Evolutionary conservation across 108 stramenopile genomes (phyloP).

Genomic region (Fragilaria crotonensis): DNA sequence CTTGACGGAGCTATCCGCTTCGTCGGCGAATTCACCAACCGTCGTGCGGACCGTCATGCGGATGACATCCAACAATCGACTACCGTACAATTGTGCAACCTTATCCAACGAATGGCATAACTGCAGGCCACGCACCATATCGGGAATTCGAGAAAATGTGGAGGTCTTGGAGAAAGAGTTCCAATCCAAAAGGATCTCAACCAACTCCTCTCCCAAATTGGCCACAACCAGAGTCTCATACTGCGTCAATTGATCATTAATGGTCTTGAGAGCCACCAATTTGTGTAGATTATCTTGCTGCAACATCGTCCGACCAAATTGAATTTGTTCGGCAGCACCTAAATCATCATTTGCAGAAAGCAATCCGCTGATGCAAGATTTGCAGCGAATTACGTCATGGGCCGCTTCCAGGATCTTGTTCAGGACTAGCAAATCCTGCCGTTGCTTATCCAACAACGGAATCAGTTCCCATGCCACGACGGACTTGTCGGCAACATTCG

Average conservation of each 20-base stretch:
- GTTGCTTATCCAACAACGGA: constrained; percentile 40
- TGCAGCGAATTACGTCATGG: constrained; percentile 59
- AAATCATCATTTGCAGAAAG: constrained; percentile 65
- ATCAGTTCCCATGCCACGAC: constrained; percentile 50
- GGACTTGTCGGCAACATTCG: constrained; percentile 38
- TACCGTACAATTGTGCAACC: constrained; percentile 41
- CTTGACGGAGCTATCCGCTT: constrained; percentile 12
- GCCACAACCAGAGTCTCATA: constrained; percentile 77
- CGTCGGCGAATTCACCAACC: constrained; percentile 76
- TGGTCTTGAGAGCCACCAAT: constrained; percentile 47
- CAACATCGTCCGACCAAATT: constrained; percentile 52
- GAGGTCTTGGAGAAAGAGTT: constrained; percentile 19
- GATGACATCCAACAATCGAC: constrained; percentile 61
- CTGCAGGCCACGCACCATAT: constrained; percentile 47
- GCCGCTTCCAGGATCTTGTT: constrained; percentile 55
- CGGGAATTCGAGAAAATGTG: constrained; percentile 14
- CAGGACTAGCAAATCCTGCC: constrained; percentile 47
- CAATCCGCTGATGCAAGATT: constrained; percentile 57
- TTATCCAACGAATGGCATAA: constrained; percentile 32
- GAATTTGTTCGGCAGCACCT: constrained; percentile 69
- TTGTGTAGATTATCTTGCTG: constrained; percentile 24
- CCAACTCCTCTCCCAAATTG: constrained; percentile 67
- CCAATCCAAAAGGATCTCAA: constrained; percentile 80
- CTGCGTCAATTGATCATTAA: constrained; percentile 62
- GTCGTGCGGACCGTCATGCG: constrained; percentile 84